Percentiles rank a stretch among this genome's conserved stretches.
phyloP scores from a whole-genome alignment of 345 rosid species.

The Viola odorata region DNA sequence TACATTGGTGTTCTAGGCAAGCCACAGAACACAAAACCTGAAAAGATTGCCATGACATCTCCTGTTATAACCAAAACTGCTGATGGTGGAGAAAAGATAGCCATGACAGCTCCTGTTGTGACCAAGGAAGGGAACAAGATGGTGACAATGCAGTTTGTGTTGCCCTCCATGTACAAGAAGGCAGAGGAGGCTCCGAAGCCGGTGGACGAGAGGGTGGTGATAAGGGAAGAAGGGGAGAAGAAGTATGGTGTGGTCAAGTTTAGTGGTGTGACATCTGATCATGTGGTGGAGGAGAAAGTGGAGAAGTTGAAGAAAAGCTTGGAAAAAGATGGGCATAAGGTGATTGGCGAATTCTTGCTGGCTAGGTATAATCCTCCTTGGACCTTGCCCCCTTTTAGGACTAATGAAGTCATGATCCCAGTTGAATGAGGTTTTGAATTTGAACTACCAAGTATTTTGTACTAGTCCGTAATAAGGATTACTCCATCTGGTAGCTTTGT shows the following conservation, averaged over 20 bases:
- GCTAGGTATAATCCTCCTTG: conserved; percentile 93
- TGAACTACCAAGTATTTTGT: too few relatives aligned
- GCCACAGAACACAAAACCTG: conserved; percentile 72
- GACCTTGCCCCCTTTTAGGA: conserved; percentile 69
- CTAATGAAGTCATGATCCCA: conserved; percentile 76
- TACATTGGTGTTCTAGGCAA: conserved; percentile 82
- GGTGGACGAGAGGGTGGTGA: conserved; percentile 73
- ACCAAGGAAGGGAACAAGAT: conserved; percentile 41
- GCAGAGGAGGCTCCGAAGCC: conserved; percentile 90
- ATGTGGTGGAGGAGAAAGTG: conserved; percentile 59
- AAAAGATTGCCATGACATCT: conserved; percentile 82
- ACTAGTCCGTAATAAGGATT: background rate
- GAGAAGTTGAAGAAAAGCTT: conserved; percentile 57
- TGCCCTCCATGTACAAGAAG: conserved; percentile 60
- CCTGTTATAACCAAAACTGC: conserved; percentile 59
- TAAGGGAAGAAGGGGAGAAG: conserved; percentile 58
- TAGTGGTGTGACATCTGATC: conserved; percentile 53
- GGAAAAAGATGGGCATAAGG: conserved; percentile 65
- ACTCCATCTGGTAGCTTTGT: too few relatives aligned
- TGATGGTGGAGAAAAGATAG: conserved; percentile 49
- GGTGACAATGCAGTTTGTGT: conserved; percentile 84
- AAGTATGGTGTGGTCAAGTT: conserved; percentile 74
- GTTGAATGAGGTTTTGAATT: conserved; percentile 39
- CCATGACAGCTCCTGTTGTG: conserved; percentile 85
- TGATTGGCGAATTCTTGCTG: conserved; percentile 53